Evolutionary conservation across 2,329 filamentous ascomycete genomes (phyloP), one percentile per base, ranked within the genome.

Genomic region (Xylariaceae sp.): DNA sequence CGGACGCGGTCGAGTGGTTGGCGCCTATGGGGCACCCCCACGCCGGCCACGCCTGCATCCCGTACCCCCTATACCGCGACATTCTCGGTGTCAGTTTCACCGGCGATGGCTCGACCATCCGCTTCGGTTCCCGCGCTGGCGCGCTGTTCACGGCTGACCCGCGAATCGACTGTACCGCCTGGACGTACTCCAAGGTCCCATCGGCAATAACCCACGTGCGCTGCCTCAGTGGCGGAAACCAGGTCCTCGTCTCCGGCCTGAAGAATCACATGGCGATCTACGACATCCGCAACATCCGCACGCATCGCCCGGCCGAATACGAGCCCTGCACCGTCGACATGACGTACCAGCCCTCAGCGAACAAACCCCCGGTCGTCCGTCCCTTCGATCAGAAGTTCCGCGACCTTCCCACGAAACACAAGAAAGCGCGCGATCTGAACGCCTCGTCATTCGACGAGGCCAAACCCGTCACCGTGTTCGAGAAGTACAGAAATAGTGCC

Each of bases 201-300:
- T 77, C 75, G 54, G 66, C 77, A 17, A 75, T 83, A 52, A 75
- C 81, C 0, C 80, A 83, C 59, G 68, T 86, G 37, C 76, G 75
- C 39, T 76, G 78, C 55, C 65, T 85, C 1, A 77, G 78, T 53
- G 53, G 53, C 15, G 70, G 72, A 6, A 71, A 83, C 64, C 78
- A 80, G 50, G 72, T 86, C 17, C 72, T 87, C 1, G 79, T 80
- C 2, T 78, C 82, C 0, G 82, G 83, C 1, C 71, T 84, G 1
- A 66, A 71, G 37, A 76, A 75, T 66, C 73, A 67, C 56, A 80
- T 87, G 73, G 74, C 75, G 1, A 71, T 86, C 4, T 87, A 85
- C 65, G 85, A 88, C 62, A 62, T 82, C 37, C 82, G 85, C 1
- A 83, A 76, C 63, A 44, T 58, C 23, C 48, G 51, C 13, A 49